Percentiles rank a stretch among this genome's conserved stretches.
Conservation (phyloP, 441 rosid genomes). For the Hypseocharis bilobata region DNA sequence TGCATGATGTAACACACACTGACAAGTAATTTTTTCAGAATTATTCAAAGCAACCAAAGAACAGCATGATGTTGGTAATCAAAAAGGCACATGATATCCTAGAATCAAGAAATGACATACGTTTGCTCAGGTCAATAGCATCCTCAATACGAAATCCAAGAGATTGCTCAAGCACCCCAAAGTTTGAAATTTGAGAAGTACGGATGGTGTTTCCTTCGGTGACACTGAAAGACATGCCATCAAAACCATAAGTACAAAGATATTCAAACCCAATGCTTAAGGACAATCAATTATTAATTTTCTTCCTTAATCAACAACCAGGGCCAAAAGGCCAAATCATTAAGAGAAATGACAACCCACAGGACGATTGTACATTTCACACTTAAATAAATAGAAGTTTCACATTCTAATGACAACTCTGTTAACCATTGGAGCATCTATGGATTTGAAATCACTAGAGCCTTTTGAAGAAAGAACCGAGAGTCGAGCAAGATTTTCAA, state of each 20-base stretch:
- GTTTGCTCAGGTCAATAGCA: conserved; percentile 44
- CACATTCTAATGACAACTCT: too few relatives aligned
- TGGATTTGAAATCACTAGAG: neutral
- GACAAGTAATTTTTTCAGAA: neutral
- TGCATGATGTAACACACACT: neutral
- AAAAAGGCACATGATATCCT: neutral
- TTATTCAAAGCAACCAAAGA: neutral
- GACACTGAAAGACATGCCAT: conserved; percentile 35
- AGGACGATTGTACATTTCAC: neutral
- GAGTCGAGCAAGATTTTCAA: neutral
- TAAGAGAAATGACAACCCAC: neutral
- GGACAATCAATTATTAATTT: neutral
- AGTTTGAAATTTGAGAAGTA: conserved; percentile 36
- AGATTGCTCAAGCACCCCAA: conserved; percentile 42
- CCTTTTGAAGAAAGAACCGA: neutral
- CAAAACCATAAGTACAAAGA: conserved; percentile 16
- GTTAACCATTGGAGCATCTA: neutral
- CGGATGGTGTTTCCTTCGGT: conserved; percentile 34
- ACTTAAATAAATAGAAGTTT: neutral
- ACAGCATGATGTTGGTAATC: neutral
- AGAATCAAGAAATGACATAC: conserved; percentile 26
- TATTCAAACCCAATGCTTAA: neutral
- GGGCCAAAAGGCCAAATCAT: neutral
- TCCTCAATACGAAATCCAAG: conserved; percentile 45
- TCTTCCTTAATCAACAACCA: neutral